Evolutionary conservation across 148 eudicot genomes (phyloP), one percentile per base, ranked within the genome.

Genomic region (Nepenthes mirabilis): DNA sequence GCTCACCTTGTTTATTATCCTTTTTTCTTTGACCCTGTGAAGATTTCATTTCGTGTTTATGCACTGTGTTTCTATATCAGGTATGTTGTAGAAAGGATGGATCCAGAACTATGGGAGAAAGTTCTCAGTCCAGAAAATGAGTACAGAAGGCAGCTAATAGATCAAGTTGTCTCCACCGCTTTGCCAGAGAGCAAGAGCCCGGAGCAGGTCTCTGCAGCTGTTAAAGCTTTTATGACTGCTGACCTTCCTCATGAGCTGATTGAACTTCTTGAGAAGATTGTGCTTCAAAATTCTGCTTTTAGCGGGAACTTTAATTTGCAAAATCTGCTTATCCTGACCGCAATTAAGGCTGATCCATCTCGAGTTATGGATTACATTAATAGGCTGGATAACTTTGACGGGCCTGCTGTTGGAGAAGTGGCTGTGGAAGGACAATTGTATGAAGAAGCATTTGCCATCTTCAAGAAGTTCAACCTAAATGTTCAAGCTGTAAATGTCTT

Each of bases 161-260:
- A 91, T 79, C 97, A 91, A 80, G 97, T 91, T 73, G 96, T 91
- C 37, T 91, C 97, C 58, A 91, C 97, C 75, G 96, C 97, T 70
- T 70, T 91, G 76, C 97, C 97, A 11, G 97, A 91, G 73, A 91
- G 97, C 86, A 91, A 91, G 89, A 88, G 96, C 75, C 97, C 97
- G 1, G 97, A 91, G 72, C 97, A 91, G 77, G 97, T 91, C 60
- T 91, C 97, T 78, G 97, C 97, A 43, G 97, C 97, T 77, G 97
- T 91, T 65, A 91, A 91, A 72, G 97, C 97, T 64, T 91, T 91
- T 65, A 91, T 91, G 97, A 88, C 97, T 36, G 97, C 97, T 62
- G 96, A 91, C 72, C 90, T 91, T 68, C 97, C 97, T 54, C 97
- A 91, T 74, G 97, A 91, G 75, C 75, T 91, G 49, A 91, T 91